Evolutionary conservation across 495 filamentous ascomycete genomes (phyloP).

Genomic region (Penicillium turbatum): DNA sequence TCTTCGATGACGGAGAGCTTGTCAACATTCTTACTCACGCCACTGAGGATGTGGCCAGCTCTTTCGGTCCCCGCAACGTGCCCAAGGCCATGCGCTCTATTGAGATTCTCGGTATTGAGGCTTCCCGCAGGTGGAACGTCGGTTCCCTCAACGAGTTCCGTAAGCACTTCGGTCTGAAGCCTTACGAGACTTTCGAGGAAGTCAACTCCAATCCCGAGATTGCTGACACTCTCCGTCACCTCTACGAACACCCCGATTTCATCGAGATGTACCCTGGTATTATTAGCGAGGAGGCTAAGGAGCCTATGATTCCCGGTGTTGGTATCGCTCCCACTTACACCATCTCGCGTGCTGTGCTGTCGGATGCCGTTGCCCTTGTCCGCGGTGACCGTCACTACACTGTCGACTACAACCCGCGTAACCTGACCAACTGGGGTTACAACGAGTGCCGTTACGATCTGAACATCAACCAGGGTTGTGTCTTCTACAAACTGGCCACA

Average conservation of each 20-base stretch:
- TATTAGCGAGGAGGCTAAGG: constrained; percentile 51
- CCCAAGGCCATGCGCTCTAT: constrained; percentile 55
- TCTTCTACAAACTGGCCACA: constrained; percentile 79
- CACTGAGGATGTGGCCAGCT: constrained; percentile 56
- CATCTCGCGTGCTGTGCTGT: constrained; percentile 50
- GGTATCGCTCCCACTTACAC: constrained; percentile 57
- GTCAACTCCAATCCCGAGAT: constrained; percentile 58
- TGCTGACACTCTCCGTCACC: constrained; percentile 45
- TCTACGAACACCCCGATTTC: constrained; percentile 59
- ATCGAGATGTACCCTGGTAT: constrained; percentile 64
- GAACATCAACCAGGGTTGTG: constrained; percentile 74
- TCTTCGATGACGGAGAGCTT: constrained; percentile 58
- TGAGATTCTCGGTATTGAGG: constrained; percentile 59
- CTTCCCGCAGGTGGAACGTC: constrained; percentile 56
- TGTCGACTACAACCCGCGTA: constrained; percentile 65
- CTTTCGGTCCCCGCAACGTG: constrained; percentile 56
- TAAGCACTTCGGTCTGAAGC: constrained; percentile 54
- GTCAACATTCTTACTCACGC: constrained; percentile 55
- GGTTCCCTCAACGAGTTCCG: constrained; percentile 62
- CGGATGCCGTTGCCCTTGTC: constrained; percentile 52
- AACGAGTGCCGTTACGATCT: constrained; percentile 68
- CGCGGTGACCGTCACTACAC: constrained; percentile 53
- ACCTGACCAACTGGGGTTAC: constrained; percentile 77
- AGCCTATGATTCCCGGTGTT: constrained; percentile 51
- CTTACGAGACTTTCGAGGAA: constrained; percentile 57